These are phyloP conservation scores for Xylaria scruposa DNA, from an alignment of 495 filamentous ascomycete genomes.

Conservation along the genomic window DNA sequence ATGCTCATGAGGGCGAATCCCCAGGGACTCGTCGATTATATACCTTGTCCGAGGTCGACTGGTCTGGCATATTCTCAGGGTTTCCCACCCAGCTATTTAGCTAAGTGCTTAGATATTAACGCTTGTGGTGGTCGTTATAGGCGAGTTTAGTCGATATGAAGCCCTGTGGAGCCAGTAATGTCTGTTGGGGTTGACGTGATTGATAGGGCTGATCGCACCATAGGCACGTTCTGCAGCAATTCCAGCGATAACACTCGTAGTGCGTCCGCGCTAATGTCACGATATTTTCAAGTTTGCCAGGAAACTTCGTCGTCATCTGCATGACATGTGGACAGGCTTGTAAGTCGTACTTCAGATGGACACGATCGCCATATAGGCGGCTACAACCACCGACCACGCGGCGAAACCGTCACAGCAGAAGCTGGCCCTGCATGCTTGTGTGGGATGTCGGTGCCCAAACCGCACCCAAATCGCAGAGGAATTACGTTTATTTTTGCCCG, in stretches of 20 bases:
- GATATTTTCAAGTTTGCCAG: background rate
- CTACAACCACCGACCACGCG: background rate
- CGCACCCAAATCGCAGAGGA: background rate
- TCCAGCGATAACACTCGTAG: conserved; percentile 10
- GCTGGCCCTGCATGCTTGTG: background rate
- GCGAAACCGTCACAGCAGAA: background rate
- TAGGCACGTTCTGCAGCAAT: conserved; percentile 22
- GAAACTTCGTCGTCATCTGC: conserved; percentile 15
- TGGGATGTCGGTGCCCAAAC: conserved; percentile 14
- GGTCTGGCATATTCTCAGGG: background rate
- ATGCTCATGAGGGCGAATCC: background rate
- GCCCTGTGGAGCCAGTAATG: conserved; percentile 41
- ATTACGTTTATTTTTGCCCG: conserved; percentile 25
- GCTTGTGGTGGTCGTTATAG: conserved; percentile 34
- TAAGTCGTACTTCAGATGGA: background rate
- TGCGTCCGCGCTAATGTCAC: background rate
- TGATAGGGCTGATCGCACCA: conserved; percentile 41
- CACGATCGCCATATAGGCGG: conserved; percentile 2
- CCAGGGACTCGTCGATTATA: conserved; percentile 11
- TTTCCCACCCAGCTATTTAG: conserved; percentile 10
- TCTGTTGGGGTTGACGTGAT: conserved; percentile 41
- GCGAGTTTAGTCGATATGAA: conserved; percentile 31
- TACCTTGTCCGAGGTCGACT: conserved; percentile 7
- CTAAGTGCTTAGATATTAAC: conserved; percentile 33
- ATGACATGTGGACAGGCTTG: background rate